Evolutionary conservation across 306 rosid genomes (phyloP).

Genomic region (Prunus armeniaca): DNA sequence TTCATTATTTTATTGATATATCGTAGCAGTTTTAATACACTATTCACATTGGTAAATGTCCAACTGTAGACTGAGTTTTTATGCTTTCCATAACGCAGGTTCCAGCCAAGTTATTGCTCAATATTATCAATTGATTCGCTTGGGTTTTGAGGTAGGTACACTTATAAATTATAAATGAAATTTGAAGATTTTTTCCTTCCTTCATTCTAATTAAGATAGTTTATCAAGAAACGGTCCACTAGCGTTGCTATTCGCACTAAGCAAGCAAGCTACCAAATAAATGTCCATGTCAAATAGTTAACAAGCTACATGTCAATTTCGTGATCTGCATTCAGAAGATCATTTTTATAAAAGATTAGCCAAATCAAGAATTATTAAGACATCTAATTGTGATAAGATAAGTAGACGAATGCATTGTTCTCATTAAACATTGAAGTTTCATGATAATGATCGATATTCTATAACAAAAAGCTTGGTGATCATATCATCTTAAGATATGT

Average conservation of each 20-base stretch:
- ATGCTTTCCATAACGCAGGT: constrained; percentile 42
- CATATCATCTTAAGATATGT: not conserved
- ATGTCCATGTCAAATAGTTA: not conserved
- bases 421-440: no score
- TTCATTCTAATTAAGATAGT: no score
- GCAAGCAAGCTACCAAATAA: not conserved
- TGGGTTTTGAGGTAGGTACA: constrained; percentile 64
- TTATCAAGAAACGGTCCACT: no score
- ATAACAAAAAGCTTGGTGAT: not conserved
- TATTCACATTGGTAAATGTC: not conserved
- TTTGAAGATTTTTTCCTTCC: no score
- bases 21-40: no score
- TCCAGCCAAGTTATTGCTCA: constrained; percentile 95
- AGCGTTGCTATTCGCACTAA: no score
- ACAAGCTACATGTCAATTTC: not conserved
- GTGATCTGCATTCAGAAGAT: no score
- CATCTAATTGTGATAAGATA: not conserved
- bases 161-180: not conserved
- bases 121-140: constrained; percentile 83
- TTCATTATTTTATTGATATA: not conserved
- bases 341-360: not conserved
- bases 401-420: no score
- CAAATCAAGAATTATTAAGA: not conserved
- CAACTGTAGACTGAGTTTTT: not conserved
- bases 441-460: no score